phyloP scores from a whole-genome alignment of 31 red algal species.

The Asparagopsis taxiformis region DNA sequence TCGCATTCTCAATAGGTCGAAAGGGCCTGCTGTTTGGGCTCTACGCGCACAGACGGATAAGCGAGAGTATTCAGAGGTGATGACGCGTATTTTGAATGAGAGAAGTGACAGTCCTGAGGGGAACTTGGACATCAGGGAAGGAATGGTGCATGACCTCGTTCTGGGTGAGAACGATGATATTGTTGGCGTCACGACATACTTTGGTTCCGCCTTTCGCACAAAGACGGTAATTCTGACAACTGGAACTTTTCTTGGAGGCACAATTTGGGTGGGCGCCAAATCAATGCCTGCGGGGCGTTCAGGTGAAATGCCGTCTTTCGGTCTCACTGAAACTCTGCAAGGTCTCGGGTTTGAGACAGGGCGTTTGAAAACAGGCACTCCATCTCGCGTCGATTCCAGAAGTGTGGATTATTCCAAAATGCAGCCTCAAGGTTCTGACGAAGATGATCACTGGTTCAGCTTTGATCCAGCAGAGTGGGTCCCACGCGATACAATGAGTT shows the following conservation, averaged over 20 bases:
- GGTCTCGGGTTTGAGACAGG: slow-evolving; percentile 86
- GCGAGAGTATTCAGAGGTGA: slow-evolving; percentile 80
- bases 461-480: slow-evolving; percentile 87
- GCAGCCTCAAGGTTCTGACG: slow-evolving; percentile 84
- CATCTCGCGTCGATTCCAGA: slow-evolving; percentile 82
- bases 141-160: slow-evolving; percentile 82
- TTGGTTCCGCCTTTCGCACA: slow-evolving; percentile 78
- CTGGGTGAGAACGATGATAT: slow-evolving; percentile 77
- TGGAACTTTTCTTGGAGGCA: slow-evolving; percentile 95
- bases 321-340: slow-evolving; percentile 80
- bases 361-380: slow-evolving; percentile 95
- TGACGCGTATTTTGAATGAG: slow-evolving; percentile 73
- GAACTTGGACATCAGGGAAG: slow-evolving; percentile 54
- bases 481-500: slow-evolving; percentile 62
- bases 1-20: slow-evolving; percentile 78
- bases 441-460: slow-evolving; percentile 93
- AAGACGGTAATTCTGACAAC: slow-evolving; percentile 85
- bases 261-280: slow-evolving; percentile 90
- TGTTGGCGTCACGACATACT: slow-evolving; percentile 88
- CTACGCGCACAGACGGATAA: slow-evolving; percentile 96
- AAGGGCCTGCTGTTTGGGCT: slow-evolving; percentile 93
- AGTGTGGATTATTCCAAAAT: slow-evolving; percentile 89
- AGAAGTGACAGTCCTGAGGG: slow-evolving; percentile 7
- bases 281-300: slow-evolving; percentile 93
- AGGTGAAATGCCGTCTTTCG: slow-evolving; percentile 84